Conservation (phyloP, 163 green algal species). For the Coccomyxa subellipsoidea region DNA sequence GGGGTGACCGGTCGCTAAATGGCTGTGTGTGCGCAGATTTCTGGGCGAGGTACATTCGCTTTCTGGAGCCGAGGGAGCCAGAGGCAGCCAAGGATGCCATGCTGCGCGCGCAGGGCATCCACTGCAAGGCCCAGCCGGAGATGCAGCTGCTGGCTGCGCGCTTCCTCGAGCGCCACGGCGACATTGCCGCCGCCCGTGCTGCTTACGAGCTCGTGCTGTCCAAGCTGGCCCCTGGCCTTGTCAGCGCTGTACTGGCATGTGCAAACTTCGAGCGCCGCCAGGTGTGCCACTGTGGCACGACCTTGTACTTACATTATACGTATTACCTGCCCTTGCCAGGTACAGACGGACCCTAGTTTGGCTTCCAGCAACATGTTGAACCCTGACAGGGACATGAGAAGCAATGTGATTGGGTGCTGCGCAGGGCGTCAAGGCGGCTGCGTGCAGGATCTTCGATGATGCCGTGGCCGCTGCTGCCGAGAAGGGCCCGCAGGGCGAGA, state of each 20-base stretch:
- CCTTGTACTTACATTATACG: too few species aligned
- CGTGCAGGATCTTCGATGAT: constrained; percentile 7
- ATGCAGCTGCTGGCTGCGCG: constrained; percentile 66
- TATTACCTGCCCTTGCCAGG: too few species aligned
- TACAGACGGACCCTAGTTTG: too few species aligned
- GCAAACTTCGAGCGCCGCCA: constrained; percentile 79
- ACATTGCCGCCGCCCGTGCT: background rate
- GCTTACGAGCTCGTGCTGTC: constrained; percentile 9
- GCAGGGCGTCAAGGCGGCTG: constrained; percentile 40
- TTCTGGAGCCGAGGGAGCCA: constrained; percentile 44
- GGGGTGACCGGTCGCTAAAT: background rate
- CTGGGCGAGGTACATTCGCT: constrained; percentile 76
- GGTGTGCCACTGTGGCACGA: too few species aligned
- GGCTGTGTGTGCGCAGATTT: constrained; percentile 49
- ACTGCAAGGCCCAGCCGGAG: constrained; percentile 63
- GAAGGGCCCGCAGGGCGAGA: constrained; percentile 17
- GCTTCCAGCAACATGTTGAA: too few species aligned
- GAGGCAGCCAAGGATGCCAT: constrained; percentile 43
- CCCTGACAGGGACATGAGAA: background rate
- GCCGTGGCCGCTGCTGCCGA: background rate
- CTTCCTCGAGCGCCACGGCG: constrained; percentile 59
- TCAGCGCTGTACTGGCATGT: constrained; percentile 46
- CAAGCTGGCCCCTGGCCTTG: constrained; percentile 42
- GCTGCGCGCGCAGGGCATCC: constrained; percentile 48
- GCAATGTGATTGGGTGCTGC: background rate